These are phyloP conservation scores for Epichloe sp. DNA, from an alignment of 2,329 filamentous ascomycete species.

Conservation along the genomic window DNA sequence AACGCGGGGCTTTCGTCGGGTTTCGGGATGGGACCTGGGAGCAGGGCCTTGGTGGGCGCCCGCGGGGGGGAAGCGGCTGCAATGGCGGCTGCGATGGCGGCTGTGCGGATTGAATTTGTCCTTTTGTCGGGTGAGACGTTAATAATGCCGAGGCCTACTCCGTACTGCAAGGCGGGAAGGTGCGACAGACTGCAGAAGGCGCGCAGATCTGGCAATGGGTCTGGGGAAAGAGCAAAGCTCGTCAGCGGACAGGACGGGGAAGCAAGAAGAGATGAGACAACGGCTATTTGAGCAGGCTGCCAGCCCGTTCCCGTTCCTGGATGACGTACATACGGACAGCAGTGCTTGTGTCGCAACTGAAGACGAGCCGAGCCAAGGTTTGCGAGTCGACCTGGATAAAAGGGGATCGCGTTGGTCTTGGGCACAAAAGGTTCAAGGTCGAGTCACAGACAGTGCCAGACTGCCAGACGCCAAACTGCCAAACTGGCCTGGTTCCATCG, in stretches of 20 bases:
- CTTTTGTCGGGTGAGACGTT: not conserved
- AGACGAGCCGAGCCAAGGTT: not conserved
- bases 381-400: not conserved
- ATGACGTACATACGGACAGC: conserved; percentile 2
- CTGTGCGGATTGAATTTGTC: not conserved
- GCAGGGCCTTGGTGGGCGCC: not conserved
- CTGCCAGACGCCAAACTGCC: too few species aligned
- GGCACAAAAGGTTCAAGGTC: not conserved
- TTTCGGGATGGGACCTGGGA: conserved; percentile 1
- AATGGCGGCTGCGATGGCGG: not conserved
- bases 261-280: too few species aligned
- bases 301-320: not conserved
- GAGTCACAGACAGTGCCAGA: not conserved
- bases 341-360: not conserved
- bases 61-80: not conserved
- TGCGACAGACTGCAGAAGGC: not conserved
- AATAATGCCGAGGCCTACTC: not conserved
- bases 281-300: too few species aligned
- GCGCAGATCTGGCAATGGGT: not conserved
- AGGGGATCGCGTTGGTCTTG: not conserved
- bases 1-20: conserved; percentile 1
- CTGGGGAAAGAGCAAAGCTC: not conserved
- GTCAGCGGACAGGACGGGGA: not conserved
- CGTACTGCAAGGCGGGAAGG: not conserved
- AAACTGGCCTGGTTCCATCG: too few species aligned